These are phyloP conservation scores for Salix caprea DNA, from an alignment of 345 rosid species.

Conservation along the genomic window DNA sequence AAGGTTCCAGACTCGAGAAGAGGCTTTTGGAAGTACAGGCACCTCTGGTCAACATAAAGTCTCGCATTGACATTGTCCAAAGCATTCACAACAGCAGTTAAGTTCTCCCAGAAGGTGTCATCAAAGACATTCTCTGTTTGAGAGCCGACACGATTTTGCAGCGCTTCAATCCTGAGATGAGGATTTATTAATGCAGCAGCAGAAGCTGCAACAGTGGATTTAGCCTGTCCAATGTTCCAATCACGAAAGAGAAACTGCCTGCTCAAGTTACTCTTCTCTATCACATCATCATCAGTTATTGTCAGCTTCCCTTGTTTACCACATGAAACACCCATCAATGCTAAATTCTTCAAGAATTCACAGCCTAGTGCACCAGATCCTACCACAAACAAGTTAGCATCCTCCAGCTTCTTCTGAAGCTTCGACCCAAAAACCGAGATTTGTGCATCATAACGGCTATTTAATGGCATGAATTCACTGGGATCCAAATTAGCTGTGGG, in stretches of 20 bases:
- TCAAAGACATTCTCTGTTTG: constrained; percentile 91
- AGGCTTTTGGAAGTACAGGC: constrained; percentile 98
- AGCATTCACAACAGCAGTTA: constrained; percentile 74
- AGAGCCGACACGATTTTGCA: constrained; percentile 89
- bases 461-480: constrained; percentile 59
- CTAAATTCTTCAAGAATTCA: constrained; percentile 88
- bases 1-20: constrained; percentile 98
- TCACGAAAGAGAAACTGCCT: constrained; percentile 97
- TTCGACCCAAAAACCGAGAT: constrained; percentile 89
- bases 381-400: constrained; percentile 71
- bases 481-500: constrained; percentile 69
- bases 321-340: constrained; percentile 94
- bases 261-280: constrained; percentile 97
- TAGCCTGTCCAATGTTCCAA: constrained; percentile 99
- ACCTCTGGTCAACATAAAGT: constrained; percentile 88
- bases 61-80: constrained; percentile 93
- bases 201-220: constrained; percentile 94
- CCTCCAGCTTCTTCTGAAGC: constrained; percentile 87
- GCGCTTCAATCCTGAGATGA: constrained; percentile 62
- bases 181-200: constrained; percentile 80
- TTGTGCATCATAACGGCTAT: constrained; percentile 94
- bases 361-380: constrained; percentile 99
- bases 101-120: constrained; percentile 88
- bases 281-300: constrained; percentile 96
- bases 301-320: constrained; percentile 73